Evolutionary conservation across 441 rosid species (phyloP), one percentile per base, ranked within the genome.

Genomic region (Adansonia grandidieri): DNA sequence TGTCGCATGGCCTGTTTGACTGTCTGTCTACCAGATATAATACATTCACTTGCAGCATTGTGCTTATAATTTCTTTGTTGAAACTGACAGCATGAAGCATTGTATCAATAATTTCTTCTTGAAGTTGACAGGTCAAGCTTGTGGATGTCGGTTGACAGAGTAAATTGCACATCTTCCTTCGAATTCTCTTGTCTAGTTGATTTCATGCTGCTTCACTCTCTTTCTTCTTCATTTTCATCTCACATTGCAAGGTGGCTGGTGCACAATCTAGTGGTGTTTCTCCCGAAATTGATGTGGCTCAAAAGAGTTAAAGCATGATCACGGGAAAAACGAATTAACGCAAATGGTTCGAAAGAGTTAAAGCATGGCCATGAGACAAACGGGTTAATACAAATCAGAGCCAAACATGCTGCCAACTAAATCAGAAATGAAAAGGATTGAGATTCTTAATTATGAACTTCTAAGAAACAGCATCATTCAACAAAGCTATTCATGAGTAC

Each of bases 231-330:
- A 82, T 82, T 56, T 78, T 84, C 97, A 94, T 94, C 89, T 94
- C 94, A 87, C 86, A 91, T 79, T 91, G 97, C 78, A 94, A 85
- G 47, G 97, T 94, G 40, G 90, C 96, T 2, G 95, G 97, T 37
- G 98, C 97, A 82, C 97, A 94, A 82, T 96, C 98, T 71, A 96
- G 80, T 48, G 97, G 92, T 64, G 97, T 92, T 88, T 96, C 98
- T 74, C 98, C 97, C 91, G 78, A 45, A 80, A 81, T n/a, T 10
- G 7, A 67, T 70, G 40, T 9, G 47, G 47, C 22, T n/a, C 8
- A 19, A 79, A 42, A 70, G 24, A 37, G 45, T 11, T 45, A 15
- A 28, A 58, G 64, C 45, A 63, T 62, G 3, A 56, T 14, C 28
- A 24, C 0, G 37, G 37, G 37, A 32, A 32, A 32, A 32, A 32